Evolutionary conservation across 768 basidiomycete species (phyloP), one percentile per base, ranked within the genome.

Genomic region (Psilocybe cubensis): DNA sequence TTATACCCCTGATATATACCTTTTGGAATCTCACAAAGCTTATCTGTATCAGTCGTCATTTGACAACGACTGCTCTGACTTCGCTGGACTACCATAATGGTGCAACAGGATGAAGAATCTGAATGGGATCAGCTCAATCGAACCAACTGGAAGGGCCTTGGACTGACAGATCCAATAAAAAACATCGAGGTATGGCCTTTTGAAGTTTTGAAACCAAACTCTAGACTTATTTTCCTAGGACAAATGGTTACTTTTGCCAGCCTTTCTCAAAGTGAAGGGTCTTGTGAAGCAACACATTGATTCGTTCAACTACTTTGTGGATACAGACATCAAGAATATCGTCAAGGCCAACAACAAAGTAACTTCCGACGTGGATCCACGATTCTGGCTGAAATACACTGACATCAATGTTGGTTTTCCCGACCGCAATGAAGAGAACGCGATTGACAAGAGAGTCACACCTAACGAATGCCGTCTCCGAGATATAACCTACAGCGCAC

Each of bases 241-340:
- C 71, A 99, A 99, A 87, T 99, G 97, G 97, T 85, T 97, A 18
- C 78, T 99, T 9, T 78, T 99, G 2, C 97, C 97, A 1, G 96
- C 96, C 9, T 99, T 98, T 68, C 80, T 99, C 50, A 91, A 96
- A 74, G 93, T 97, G 59, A 99, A 99, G 68, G 97, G 97, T 57
- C 87, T 99, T 12, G 97, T 99, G 59, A 98, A 98, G 77, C 97
- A 98, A 70, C 97, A 99, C 70, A 92, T 98, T 64, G 97, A 98
- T 72, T 97, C 94, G 7, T 98, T 94, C 86, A 98, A 98, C 77
- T 96, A 96, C 73, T 98, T 99, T 68, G 94, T 98, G 68, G 92
- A 98, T 65, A 88, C 91, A 41, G 97, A 98, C 69, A 91, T 99
- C 70, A 96, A 95, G 72, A 96, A 95, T 65, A 97, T 99, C 66